phyloP scores from a whole-genome alignment of 1,284 basidiomycete species.

The Leucoagaricus sp. region DNA sequence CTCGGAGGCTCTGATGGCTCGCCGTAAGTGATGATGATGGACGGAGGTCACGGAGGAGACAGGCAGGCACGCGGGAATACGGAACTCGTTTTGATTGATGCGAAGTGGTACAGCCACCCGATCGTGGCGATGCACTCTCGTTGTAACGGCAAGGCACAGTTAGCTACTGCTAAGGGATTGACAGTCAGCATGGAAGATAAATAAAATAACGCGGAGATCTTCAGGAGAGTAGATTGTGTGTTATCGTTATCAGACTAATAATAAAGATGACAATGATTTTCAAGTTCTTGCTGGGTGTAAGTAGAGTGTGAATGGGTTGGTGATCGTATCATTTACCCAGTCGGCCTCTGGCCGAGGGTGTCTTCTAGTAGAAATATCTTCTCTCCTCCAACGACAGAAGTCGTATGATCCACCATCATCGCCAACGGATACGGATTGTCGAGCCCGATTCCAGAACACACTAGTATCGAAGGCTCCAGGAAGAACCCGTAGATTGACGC shows the following conservation, averaged over 20 bases:
- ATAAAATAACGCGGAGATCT: neutral
- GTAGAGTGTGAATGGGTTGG: neutral
- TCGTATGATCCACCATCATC: too few relatives aligned
- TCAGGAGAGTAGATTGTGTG: neutral
- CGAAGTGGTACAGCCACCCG: neutral
- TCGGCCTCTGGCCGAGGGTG: too few relatives aligned
- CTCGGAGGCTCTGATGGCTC: too few relatives aligned
- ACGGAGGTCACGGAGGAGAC: neutral
- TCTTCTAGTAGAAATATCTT: too few relatives aligned
- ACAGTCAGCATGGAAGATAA: neutral
- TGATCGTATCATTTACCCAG: neutral
- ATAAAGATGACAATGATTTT: too few relatives aligned
- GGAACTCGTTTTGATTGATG: neutral
- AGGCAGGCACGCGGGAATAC: neutral
- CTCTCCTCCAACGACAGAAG: too few relatives aligned
- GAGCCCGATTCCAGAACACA: too few relatives aligned
- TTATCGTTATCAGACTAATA: neutral
- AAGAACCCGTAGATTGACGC: neutral
- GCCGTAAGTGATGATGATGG: neutral
- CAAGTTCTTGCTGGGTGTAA: neutral
- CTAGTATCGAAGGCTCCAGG: neutral
- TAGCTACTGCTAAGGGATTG: too few relatives aligned
- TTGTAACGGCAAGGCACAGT: too few relatives aligned
- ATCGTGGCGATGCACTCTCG: constrained; percentile 8
- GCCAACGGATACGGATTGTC: too few relatives aligned